These are phyloP conservation scores for Zancudomyces culisetae DNA, from an alignment of 371 early-diverging fungal species.

Conservation along the genomic window DNA sequence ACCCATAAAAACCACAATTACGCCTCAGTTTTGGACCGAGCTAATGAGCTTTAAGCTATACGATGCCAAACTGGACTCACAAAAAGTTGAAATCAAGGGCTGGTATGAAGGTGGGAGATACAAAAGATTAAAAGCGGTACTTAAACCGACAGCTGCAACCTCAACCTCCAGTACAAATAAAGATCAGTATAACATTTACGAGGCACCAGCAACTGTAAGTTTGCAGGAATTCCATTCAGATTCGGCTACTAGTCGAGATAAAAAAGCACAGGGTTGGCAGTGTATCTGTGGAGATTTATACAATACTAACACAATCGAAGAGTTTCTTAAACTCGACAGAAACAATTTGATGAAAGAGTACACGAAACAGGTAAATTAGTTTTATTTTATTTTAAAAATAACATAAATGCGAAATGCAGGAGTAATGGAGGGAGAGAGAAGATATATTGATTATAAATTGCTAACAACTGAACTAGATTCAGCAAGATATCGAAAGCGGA, in stretches of 20 bases:
- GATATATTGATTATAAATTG: background rate
- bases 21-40: slow-evolving; percentile 77
- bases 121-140: slow-evolving; percentile 10
- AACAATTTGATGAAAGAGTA: slow-evolving; percentile 35
- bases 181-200: background rate
- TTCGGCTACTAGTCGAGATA: background rate
- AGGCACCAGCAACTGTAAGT: background rate
- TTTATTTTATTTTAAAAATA: background rate
- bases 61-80: slow-evolving; percentile 50
- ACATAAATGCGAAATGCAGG: background rate
- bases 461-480: background rate
- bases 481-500: slow-evolving; percentile 14
- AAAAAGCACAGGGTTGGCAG: slow-evolving; percentile 1
- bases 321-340: slow-evolving; percentile 64
- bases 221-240: background rate
- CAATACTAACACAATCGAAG: slow-evolving; percentile 85
- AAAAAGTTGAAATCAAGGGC: slow-evolving; percentile 31
- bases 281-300: slow-evolving; percentile 23
- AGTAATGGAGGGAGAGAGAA: background rate
- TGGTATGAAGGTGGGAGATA: slow-evolving; percentile 31
- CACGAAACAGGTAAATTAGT: slow-evolving; percentile 33
- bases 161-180: too few relatives aligned
- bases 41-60: slow-evolving; percentile 66
- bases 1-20: slow-evolving; percentile 61
- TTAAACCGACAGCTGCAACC: too few relatives aligned